These are phyloP conservation scores for Nannochloropsis gaditana DNA, from an alignment of 108 stramenopile species.

Conservation along the genomic window DNA sequence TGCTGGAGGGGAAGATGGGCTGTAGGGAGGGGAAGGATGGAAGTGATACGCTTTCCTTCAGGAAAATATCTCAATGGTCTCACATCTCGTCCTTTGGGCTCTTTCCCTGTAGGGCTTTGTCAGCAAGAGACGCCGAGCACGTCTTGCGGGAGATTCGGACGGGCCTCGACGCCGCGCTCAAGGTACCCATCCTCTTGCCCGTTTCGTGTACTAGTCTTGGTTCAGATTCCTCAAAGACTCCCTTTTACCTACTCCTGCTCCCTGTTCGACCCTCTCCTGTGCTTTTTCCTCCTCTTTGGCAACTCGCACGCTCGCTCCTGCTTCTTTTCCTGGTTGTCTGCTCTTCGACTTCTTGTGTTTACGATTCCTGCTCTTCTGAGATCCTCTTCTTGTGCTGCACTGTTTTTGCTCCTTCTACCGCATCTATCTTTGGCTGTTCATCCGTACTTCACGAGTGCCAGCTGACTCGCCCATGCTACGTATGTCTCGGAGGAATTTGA, in stretches of 20 bases:
- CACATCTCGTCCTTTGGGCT: background rate
- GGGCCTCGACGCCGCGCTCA: background rate
- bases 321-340: background rate
- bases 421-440: too few species aligned
- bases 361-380: background rate
- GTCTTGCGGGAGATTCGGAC: background rate
- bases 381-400: background rate
- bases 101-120: background rate
- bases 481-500: too few species aligned
- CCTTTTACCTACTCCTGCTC: background rate
- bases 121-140: background rate
- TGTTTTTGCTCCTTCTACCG: too few species aligned
- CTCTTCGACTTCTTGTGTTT: background rate
- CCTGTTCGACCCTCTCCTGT: background rate
- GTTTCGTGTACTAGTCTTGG: too few species aligned
- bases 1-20: background rate
- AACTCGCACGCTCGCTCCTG: background rate
- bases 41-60: background rate
- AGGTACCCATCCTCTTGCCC: background rate
- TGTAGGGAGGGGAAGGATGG: background rate
- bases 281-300: background rate
- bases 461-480: too few species aligned
- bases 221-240: too few species aligned
- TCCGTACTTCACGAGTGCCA: too few species aligned
- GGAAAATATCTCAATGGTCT: background rate